A percentile compares a stretch with the other conserved stretches of the same genome.
These are phyloP conservation scores for Cyclocybe cylindracea DNA, from an alignment of 768 basidiomycete species.

Conservation along the genomic window DNA sequence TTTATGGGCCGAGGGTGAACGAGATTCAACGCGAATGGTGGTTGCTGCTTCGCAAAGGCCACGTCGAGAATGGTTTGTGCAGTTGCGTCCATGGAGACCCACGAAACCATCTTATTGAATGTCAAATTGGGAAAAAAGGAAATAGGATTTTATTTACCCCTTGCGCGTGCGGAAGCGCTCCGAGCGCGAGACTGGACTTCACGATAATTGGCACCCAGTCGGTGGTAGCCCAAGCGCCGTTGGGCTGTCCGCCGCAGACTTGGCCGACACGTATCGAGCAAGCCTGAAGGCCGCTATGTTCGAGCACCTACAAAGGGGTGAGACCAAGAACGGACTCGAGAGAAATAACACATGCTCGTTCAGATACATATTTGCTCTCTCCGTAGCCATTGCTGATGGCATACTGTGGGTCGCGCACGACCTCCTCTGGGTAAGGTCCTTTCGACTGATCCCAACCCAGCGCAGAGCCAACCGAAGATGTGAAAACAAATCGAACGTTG, in stretches of 20 bases:
- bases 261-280: slow-evolving; percentile 34
- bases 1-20: slow-evolving; percentile 28
- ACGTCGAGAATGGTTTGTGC: slow-evolving; percentile 26
- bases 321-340: neutral
- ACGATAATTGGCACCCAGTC: slow-evolving; percentile 38
- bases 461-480: slow-evolving; percentile 26
- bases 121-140: neutral
- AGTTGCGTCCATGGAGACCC: slow-evolving; percentile 27
- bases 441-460: slow-evolving; percentile 20
- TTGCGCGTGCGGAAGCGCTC: slow-evolving; percentile 19
- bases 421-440: slow-evolving; percentile 28
- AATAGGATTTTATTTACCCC: slow-evolving; percentile 20
- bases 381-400: slow-evolving; percentile 37
- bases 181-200: slow-evolving; percentile 28
- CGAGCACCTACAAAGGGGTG: slow-evolving; percentile 21
- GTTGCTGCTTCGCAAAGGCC: slow-evolving; percentile 9
- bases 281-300: slow-evolving; percentile 24
- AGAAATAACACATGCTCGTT: slow-evolving; percentile 24
- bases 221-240: slow-evolving; percentile 33
- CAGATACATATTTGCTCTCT: slow-evolving; percentile 37
- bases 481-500: slow-evolving; percentile 37
- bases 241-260: slow-evolving; percentile 28
- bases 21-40: slow-evolving; percentile 25
- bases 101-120: slow-evolving; percentile 27
- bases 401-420: slow-evolving; percentile 21